A percentile compares a stretch with the other conserved stretches of the same genome.
Conservation (phyloP, 2,329 filamentous ascomycete species). For the Hymenoscyphus infarciens region DNA sequence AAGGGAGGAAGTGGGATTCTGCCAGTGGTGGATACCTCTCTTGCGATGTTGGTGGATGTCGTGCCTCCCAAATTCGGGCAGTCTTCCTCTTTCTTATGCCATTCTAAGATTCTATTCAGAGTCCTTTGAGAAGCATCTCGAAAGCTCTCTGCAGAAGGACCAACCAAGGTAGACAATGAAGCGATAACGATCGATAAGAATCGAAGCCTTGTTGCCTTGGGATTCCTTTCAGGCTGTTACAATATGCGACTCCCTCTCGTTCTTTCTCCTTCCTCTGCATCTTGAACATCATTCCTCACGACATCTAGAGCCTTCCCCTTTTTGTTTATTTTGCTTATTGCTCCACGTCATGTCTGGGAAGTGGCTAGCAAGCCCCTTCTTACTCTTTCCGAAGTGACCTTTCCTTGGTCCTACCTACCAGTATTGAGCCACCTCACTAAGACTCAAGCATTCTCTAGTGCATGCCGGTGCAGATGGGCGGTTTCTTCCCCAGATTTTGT, state of each 20-base stretch:
- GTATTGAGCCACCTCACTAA: no score
- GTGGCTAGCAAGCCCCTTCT: no score
- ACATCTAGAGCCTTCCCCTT: no score
- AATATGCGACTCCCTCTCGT: neutral
- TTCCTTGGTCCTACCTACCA: no score
- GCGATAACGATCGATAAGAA: neutral
- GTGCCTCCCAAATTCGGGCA: neutral
- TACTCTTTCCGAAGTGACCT: no score
- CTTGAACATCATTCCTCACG: no score
- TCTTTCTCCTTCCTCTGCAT: no score
- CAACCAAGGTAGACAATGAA: neutral
- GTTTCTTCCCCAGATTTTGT: no score
- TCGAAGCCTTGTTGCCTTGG: neutral
- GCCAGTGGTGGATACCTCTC: neutral
- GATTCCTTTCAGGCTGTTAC: neutral
- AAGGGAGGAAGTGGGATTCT: neutral
- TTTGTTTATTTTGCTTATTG: no score
- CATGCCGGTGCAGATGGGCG: no score
- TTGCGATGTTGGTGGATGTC: neutral
- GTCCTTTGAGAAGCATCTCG: neutral
- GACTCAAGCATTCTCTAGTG: no score
- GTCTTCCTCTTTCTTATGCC: neutral
- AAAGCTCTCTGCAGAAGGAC: neutral
- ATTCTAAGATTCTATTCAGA: neutral
- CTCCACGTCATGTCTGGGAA: no score